A percentile compares a stretch with the other conserved stretches of the same genome.
Evolutionary conservation across 768 basidiomycete genomes (phyloP).

Genomic region (Paxillus involutus): DNA sequence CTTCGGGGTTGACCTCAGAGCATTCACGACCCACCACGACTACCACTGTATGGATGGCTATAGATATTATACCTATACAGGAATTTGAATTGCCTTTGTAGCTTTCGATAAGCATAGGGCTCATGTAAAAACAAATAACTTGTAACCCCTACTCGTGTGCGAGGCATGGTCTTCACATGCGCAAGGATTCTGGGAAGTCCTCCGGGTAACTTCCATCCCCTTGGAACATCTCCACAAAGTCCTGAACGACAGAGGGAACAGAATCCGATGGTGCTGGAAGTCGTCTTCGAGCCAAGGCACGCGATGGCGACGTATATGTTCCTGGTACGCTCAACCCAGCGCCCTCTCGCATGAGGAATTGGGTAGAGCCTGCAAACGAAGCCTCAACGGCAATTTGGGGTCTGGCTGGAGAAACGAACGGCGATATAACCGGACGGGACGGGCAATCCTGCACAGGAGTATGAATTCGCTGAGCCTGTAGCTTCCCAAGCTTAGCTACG

Average conservation of each 20-base stretch:
- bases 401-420: constrained; percentile 28
- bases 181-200: constrained; percentile 33
- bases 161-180: constrained; percentile 6
- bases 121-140: neutral
- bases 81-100: neutral
- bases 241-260: constrained; percentile 28
- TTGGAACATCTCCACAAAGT: constrained; percentile 33
- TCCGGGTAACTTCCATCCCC: constrained; percentile 35
- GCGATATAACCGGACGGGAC: constrained; percentile 20
- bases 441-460: constrained; percentile 2
- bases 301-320: neutral
- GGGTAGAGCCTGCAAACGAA: neutral
- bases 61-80: neutral
- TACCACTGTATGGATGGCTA: too few relatives aligned
- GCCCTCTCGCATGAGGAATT: constrained; percentile 8
- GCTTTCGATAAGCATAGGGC: neutral
- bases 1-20: neutral
- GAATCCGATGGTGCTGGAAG: constrained; percentile 10
- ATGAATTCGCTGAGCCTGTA: neutral
- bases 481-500: constrained; percentile 16
- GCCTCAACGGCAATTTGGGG: constrained; percentile 5
- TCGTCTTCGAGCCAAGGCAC: neutral
- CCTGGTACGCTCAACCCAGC: constrained; percentile 2
- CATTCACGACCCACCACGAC: too few relatives aligned
- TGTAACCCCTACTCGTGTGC: neutral